Evolutionary conservation across 352 stramenopile species (phyloP).

Genomic region (Pythium periplocum): DNA sequence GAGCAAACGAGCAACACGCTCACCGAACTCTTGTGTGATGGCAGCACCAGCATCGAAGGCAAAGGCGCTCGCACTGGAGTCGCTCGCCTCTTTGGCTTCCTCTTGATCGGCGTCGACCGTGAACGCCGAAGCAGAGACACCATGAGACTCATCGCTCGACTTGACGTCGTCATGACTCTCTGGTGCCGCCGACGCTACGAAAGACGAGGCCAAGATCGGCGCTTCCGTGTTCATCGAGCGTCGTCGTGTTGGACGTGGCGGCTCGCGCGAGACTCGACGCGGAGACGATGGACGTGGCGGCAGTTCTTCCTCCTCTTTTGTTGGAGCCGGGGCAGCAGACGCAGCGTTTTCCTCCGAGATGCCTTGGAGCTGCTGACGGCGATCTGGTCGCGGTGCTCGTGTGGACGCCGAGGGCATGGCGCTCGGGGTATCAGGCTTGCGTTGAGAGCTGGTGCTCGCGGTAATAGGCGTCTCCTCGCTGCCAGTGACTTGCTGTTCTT

Average conservation of each 20-base stretch:
- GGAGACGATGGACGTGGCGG: conserved; percentile 12
- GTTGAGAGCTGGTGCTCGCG: conserved; percentile 9
- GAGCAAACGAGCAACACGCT: conserved; percentile 59
- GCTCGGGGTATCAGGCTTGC: conserved; percentile 23
- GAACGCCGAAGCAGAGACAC: no score
- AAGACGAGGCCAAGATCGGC: conserved; percentile 56
- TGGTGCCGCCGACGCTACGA: conserved; percentile 14
- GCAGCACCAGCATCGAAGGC: conserved; percentile 54
- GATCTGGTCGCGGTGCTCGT: conserved; percentile 7
- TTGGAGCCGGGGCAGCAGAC: background rate
- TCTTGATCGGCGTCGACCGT: conserved; percentile 3
- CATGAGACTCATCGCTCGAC: background rate
- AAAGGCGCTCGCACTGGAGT: conserved; percentile 12
- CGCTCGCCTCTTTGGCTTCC: conserved; percentile 4
- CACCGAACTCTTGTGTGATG: conserved; percentile 66
- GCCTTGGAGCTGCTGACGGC: conserved; percentile 24
- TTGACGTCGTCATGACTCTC: conserved; percentile 20
- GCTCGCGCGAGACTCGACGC: conserved; percentile 9
- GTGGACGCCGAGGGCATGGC: conserved; percentile 3
- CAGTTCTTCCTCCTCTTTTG: conserved; percentile 25
- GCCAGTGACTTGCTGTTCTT: conserved; percentile 14
- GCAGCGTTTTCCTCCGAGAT: conserved; percentile 23
- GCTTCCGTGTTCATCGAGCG: conserved; percentile 28
- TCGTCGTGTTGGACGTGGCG: conserved; percentile 7
- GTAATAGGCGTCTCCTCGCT: conserved; percentile 2